Evolutionary conservation across 495 filamentous ascomycete genomes (phyloP).

Genomic region (Aspergillus heteromorphus): DNA sequence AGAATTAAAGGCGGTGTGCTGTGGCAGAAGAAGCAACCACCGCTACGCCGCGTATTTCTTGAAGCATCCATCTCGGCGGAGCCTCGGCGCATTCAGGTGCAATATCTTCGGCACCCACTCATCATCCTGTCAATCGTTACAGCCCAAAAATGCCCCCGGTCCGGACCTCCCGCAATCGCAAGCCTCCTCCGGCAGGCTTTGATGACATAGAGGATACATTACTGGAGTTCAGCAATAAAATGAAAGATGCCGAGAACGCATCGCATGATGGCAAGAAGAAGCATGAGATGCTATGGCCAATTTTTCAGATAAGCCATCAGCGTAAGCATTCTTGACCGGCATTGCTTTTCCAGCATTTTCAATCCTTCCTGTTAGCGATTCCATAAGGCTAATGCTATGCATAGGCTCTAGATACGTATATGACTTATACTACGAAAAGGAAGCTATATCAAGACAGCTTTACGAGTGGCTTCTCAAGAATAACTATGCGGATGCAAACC

Average conservation of each 20-base stretch:
- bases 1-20: conserved; percentile 8
- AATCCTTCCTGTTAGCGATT: too few relatives aligned
- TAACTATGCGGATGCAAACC: conserved; percentile 84
- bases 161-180: conserved; percentile 69
- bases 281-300: conserved; percentile 89
- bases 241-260: conserved; percentile 94
- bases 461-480: conserved; percentile 98
- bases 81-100: too few relatives aligned
- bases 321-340: conserved; percentile 44
- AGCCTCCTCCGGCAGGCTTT: conserved; percentile 92
- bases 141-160: conserved; percentile 72
- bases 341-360: background rate
- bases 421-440: conserved; percentile 96
- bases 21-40: conserved; percentile 1
- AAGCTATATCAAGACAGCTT: conserved; percentile 82
- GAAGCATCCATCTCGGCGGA: background rate
- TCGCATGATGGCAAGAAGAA: conserved; percentile 72
- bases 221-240: conserved; percentile 92
- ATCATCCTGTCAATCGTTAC: background rate
- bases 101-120: background rate
- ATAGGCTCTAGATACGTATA: conserved; percentile 84
- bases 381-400: background rate
- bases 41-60: background rate
- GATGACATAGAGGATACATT: conserved; percentile 95
- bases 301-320: conserved; percentile 96